Evolutionary conservation across 2,329 filamentous ascomycete species (phyloP).

Genomic region (Pezicula carpinea): DNA sequence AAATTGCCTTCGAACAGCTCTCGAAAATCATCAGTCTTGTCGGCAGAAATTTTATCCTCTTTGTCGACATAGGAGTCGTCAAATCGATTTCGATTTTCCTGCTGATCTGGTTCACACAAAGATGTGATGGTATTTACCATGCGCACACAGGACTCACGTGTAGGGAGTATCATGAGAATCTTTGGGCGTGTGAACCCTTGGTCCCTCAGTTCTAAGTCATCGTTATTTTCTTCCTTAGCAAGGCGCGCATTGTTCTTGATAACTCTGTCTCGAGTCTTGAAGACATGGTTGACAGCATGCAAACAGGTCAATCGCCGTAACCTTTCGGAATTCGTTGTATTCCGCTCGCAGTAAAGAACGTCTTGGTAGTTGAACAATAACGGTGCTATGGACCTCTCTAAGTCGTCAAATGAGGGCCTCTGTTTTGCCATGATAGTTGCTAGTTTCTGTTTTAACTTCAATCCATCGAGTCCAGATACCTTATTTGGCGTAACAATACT

Average conservation of each 20-base stretch:
- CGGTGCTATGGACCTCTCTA: constrained; percentile 63
- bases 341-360: constrained; percentile 70
- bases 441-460: constrained; percentile 70
- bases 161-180: constrained; percentile 84
- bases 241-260: constrained; percentile 88
- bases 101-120: constrained; percentile 78
- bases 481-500: constrained; percentile 9
- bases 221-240: constrained; percentile 57
- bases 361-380: constrained; percentile 81
- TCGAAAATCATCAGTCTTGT: constrained; percentile 80
- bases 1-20: constrained; percentile 92
- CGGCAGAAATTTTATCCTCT: constrained; percentile 62
- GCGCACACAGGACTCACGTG: constrained; percentile 76
- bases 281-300: constrained; percentile 85
- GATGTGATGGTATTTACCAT: constrained; percentile 73
- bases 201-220: constrained; percentile 74
- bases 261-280: constrained; percentile 89
- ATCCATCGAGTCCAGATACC: constrained; percentile 34
- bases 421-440: constrained; percentile 48
- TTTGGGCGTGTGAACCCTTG: constrained; percentile 96
- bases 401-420: constrained; percentile 51
- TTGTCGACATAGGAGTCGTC: constrained; percentile 73
- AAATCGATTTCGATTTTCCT: constrained; percentile 93
- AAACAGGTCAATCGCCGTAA: constrained; percentile 71
- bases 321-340: constrained; percentile 59